Evolutionary conservation across 345 rosid genomes (phyloP), one percentile per base, ranked within the genome.

Genomic region (Rubroshorea leprosula): DNA sequence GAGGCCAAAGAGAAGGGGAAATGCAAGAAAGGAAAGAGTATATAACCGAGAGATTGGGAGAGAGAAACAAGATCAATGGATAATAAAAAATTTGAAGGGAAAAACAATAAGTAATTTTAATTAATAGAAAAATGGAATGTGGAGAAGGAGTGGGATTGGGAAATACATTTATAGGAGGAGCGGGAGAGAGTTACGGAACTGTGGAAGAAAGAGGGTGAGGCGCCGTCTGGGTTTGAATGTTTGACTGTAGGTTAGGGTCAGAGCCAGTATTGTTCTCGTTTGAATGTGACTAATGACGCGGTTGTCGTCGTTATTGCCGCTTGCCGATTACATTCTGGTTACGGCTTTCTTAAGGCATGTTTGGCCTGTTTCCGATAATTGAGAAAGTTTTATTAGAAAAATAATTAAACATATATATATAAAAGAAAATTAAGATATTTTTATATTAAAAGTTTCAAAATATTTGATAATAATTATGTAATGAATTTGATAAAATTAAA

Each of bases 151-250:
- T 2, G 58, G 47, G 49, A 39, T 17, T 23, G n/a, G n/a, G n/a
- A 39, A 2, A 7, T 39, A 5, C 9, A 39, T 5, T 39, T 39
- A 1, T 39, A 39, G 45, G 45, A 39, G 2, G 45, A 39, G 9
- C 45, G 9, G 15, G 15, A 18, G 3, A 16, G 57, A 41, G 38
- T 11, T 0, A 14, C n/a, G n/a, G 51, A 52, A 23, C 15, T 0
- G 22, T 5, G n/a, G 1, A 27, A 29, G 26, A 47, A 49, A 13
- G 25, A 25, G 62, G 55, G 14, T 54, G 38, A 57, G 48, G 51
- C 58, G 66, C 66, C 57, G 58, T 51, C 66, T 53, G 58, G 43
- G 1, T 9, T 57, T 57, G 46, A 38, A 25, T 21, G 52, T 44
- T 46, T 58, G 52, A 27, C 52, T 21, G 31, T 23, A n/a, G n/a